Evolutionary conservation across 2,329 filamentous ascomycete species (phyloP).

Genomic region (Camptophora hylomeconis): DNA sequence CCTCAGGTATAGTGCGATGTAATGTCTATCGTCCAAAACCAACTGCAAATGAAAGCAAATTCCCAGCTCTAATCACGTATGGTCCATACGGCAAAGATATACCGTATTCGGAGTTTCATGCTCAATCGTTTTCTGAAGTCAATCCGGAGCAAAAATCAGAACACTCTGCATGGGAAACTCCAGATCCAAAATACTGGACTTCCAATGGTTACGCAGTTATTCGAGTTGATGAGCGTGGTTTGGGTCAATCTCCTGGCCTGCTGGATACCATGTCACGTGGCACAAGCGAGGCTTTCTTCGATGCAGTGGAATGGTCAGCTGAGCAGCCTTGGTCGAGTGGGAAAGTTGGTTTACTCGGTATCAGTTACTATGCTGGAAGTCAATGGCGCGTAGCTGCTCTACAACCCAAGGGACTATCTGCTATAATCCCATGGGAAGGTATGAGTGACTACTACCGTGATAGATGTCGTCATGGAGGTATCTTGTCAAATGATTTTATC

Average conservation of each 20-base stretch:
- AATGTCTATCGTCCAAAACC: slow-evolving; percentile 39
- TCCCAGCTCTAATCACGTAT: slow-evolving; percentile 55
- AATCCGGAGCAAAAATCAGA: slow-evolving; percentile 40
- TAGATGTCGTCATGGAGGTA: slow-evolving; percentile 48
- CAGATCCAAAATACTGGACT: slow-evolving; percentile 46
- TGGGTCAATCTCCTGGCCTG: slow-evolving; percentile 39
- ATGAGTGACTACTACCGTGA: slow-evolving; percentile 46
- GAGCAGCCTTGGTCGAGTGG: slow-evolving; percentile 38
- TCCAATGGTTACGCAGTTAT: slow-evolving; percentile 41
- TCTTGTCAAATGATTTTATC: slow-evolving; percentile 47
- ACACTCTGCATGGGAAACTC: slow-evolving; percentile 48
- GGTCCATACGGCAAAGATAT: slow-evolving; percentile 66
- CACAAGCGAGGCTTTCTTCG: slow-evolving; percentile 39
- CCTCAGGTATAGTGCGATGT: slow-evolving; percentile 31
- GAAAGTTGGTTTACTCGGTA: slow-evolving; percentile 38
- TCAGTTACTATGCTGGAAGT: slow-evolving; percentile 40
- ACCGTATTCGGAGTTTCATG: slow-evolving; percentile 42
- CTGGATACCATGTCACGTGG: slow-evolving; percentile 41
- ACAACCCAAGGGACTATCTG: slow-evolving; percentile 37
- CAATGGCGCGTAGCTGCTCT: slow-evolving; percentile 43
- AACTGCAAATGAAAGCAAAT: slow-evolving; percentile 26
- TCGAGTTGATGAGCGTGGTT: slow-evolving; percentile 40
- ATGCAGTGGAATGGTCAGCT: slow-evolving; percentile 40
- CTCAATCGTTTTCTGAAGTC: slow-evolving; percentile 39
- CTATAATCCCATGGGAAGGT: slow-evolving; percentile 43